Base-by-base conservation (phyloP, 495 filamentous ascomycete genomes). In the Rusavskia elegans region DNA sequence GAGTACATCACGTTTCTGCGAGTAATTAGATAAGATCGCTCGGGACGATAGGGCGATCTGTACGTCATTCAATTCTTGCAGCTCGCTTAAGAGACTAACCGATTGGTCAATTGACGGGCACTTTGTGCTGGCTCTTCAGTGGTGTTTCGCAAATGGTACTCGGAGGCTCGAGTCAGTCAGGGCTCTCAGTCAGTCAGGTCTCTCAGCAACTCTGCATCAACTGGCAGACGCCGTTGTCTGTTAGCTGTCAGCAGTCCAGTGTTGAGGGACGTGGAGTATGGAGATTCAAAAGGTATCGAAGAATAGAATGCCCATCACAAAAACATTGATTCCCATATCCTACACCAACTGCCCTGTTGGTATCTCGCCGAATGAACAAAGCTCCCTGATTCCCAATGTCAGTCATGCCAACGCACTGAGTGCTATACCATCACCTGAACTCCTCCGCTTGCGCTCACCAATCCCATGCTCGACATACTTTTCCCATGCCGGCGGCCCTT, bases 21-120 rank as follows among this genome's bases (percentile, higher is more conserved):
- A 27, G 25, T 1, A 27, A 27, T 27, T 27, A 27, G 25, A 35
- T 35, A 35, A 35, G 32, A 8, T 35, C 2, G 5, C 32, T 35
- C 32, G 32, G 13, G 8, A 11, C 32, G 32, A 35, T 35, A 11
- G 32, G 32, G 8, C 13, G 9, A 35, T 0, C 32, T 35, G 32
- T 35, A 11, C 32, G 32, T 35, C 32, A 35, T 35, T 35, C 9
- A 11, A 46, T 27, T 17, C 20, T 27, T 46, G 44, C 44, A 14
- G 44, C 44, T 46, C 44, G 44, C 44, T 27, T 25, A 46, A 11
- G 20, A 21, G 2, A 23, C 11, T 14, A 17, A 20, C 16, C 41
- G 50, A 56, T 56, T 56, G 54, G 54, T 48, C 54, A 52, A 55
- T 55, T 39, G 14, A 21, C 14, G 13, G 14, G n/a, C 14, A 16